Evolutionary conservation across 148 eudicot genomes (phyloP), one percentile per base, ranked within the genome.

Genomic region (Arbutus unedo): DNA sequence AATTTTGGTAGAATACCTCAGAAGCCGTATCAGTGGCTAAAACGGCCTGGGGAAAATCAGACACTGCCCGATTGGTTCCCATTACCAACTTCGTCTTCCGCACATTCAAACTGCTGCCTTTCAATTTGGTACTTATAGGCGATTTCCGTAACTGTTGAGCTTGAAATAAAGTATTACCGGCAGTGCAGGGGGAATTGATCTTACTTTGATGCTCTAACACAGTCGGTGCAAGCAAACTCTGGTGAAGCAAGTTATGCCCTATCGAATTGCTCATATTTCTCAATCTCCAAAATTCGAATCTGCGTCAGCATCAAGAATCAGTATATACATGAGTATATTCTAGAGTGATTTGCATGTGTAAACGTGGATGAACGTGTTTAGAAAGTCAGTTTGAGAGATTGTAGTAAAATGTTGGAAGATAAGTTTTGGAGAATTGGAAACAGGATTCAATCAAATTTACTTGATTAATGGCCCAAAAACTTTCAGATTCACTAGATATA

Each of bases 181-280:
- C 45, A 81, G 85, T 81, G 67, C 86, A 87, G 66, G 87, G 81
- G 59, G 89, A 86, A 91, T 85, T 85, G 62, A 79, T 79, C 76
- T 90, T 89, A 82, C 83, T 87, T 85, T 92, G 92, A 88, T 91
- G 84, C 86, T 88, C 86, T 31, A 93, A 71, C 53, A 93, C 88
- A 21, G 84, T 85, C 6, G 88, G 84, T 55, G 88, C 76, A 83
- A 90, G 90, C 83, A 87, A 87, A 73, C 89, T 89, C 80, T 86
- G 89, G 77, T 85, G 90, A 73, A 85, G 81, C 81, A 91, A 88
- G 86, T 90, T 92, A 62, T 88, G 89, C 79, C 90, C 91, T 49
- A 89, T 88, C 73, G 88, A 85, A 80, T 88, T 93, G 87, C 96
- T 95, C 98, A 95, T 95, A 51, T 79, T 91, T 83, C 64, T 67